Percentiles rank a stretch among this genome's conserved stretches.
These are phyloP conservation scores for Podaxis pistillaris DNA, from an alignment of 768 basidiomycete species.

Conservation along the genomic window DNA sequence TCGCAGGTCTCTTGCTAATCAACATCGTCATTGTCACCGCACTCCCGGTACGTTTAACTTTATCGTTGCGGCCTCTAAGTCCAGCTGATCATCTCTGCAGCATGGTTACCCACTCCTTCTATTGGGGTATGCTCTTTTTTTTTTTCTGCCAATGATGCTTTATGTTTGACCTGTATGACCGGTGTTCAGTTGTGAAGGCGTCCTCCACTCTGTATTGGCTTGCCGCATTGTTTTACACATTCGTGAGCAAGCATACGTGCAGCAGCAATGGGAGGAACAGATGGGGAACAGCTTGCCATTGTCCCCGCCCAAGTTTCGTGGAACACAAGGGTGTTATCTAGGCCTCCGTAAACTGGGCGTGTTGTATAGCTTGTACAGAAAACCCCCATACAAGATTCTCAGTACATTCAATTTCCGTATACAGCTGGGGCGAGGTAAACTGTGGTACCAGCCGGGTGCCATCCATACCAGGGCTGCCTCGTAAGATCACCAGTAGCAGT, in stretches of 20 bases:
- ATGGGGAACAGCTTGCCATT: no score
- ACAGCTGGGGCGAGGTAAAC: no score
- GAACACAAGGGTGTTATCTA: no score
- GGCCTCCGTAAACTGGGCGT: no score
- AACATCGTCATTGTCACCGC: neutral
- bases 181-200: neutral
- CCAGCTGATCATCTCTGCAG: neutral
- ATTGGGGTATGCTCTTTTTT: neutral
- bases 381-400: no score
- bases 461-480: no score
- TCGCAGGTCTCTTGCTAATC: neutral
- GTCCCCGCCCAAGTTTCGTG: no score
- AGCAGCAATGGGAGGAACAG: neutral
- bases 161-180: neutral
- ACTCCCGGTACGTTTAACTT: neutral
- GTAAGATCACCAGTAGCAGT: no score
- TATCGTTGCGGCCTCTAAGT: neutral
- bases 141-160: neutral
- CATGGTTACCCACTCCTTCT: neutral
- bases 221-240: conserved; percentile 4
- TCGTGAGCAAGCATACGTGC: neutral
- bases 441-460: no score
- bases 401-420: no score
- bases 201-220: neutral
- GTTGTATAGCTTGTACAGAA: no score